A percentile compares a stretch with the other conserved stretches of the same genome.
Evolutionary conservation across 768 basidiomycete genomes (phyloP).

Genomic region (Trametes meyenii): DNA sequence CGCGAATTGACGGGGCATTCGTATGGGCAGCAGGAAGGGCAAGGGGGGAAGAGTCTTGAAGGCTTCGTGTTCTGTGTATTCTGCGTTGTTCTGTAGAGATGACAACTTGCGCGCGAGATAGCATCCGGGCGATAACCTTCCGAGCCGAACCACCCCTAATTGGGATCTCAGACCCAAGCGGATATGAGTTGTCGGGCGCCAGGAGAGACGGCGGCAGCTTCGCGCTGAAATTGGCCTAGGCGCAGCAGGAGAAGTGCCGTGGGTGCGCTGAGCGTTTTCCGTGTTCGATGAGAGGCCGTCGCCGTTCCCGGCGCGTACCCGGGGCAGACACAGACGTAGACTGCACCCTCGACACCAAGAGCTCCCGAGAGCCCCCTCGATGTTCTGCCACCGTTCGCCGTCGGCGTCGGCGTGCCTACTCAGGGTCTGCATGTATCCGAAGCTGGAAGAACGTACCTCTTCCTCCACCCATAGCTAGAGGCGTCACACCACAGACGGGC

Average conservation of each 20-base stretch:
- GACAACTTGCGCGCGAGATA: constrained; percentile 14
- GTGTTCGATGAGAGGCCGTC: background rate
- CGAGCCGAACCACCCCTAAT: constrained; percentile 4
- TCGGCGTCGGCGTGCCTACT: background rate
- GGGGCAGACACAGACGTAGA: background rate
- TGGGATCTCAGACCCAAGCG: constrained; percentile 1
- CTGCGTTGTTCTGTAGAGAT: constrained; percentile 6
- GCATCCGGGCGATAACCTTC: constrained; percentile 21
- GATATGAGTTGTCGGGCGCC: background rate
- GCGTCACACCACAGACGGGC: background rate
- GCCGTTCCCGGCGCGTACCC: background rate
- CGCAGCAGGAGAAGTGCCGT: constrained; percentile 15
- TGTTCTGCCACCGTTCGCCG: background rate
- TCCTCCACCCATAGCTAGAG: background rate
- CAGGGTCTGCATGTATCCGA: background rate
- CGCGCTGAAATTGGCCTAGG: constrained; percentile 8
- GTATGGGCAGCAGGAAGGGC: background rate
- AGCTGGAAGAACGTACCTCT: background rate
- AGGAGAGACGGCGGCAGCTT: constrained; percentile 1
- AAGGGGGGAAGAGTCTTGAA: background rate
- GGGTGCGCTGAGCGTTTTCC: constrained; percentile 5
- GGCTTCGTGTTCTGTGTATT: constrained; percentile 9
- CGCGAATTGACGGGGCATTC: background rate
- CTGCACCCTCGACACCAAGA: background rate
- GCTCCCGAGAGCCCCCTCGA: background rate